These are phyloP conservation scores for Dendrobium huoshanense DNA, from an alignment of 106 monocot species.

Conservation along the genomic window DNA sequence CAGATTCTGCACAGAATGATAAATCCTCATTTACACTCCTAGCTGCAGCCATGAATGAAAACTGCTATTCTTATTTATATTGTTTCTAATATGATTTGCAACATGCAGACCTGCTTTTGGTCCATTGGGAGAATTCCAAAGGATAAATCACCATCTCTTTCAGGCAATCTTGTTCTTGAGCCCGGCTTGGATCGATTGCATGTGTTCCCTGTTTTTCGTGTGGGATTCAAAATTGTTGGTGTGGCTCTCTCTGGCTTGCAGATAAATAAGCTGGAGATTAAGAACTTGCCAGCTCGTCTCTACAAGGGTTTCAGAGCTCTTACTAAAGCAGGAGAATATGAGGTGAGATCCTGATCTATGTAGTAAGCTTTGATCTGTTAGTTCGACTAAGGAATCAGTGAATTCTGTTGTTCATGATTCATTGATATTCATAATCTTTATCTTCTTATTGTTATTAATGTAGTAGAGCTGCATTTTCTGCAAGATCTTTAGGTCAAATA, in stretches of 20 bases:
- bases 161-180: conserved; percentile 62
- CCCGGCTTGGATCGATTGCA: conserved; percentile 53
- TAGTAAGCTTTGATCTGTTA: no score
- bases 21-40: no score
- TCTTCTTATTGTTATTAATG: no score
- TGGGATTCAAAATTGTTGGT: conserved; percentile 89
- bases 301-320: conserved; percentile 90
- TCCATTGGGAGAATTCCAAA: conserved; percentile 81
- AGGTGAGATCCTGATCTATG: conserved; percentile 51
- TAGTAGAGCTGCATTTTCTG: no score
- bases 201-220: conserved; percentile 49
- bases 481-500: no score
- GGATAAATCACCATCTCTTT: conserved; percentile 69
- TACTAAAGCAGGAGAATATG: conserved; percentile 76
- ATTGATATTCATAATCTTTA: no score
- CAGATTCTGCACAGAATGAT: no score
- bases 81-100: not conserved
- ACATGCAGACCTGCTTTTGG: conserved; percentile 66
- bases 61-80: no score
- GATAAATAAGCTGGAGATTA: conserved; percentile 72
- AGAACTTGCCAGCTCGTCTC: conserved; percentile 43
- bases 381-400: no score
- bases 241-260: conserved; percentile 75
- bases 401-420: no score
- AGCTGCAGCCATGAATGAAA: no score